phyloP scores from a whole-genome alignment of 257 asterid genomes.

The Nicotiana obtusifolia region DNA sequence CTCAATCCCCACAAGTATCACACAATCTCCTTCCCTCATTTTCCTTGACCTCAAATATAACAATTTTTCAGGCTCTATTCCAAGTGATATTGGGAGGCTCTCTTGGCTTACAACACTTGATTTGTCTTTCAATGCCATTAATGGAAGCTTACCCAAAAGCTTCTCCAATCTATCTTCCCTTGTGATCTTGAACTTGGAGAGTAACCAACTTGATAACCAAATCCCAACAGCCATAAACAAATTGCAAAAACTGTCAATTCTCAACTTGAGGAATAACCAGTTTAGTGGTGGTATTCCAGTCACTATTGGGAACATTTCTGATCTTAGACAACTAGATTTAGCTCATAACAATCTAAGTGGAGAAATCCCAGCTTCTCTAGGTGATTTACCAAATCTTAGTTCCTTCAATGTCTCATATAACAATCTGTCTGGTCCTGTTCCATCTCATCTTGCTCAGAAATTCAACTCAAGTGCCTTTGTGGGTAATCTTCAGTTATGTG shows the following conservation, averaged over 20 bases:
- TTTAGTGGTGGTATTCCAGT: constrained; percentile 46
- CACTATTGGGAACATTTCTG: constrained; percentile 41
- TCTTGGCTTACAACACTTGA: constrained; percentile 44
- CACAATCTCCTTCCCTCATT: constrained; percentile 45
- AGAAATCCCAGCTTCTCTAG: constrained; percentile 61
- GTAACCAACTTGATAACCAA: constrained; percentile 19
- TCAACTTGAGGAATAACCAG: constrained; percentile 47
- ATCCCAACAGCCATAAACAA: constrained; percentile 20
- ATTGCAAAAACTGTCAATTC: constrained; percentile 43
- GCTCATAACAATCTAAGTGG: constrained; percentile 56
- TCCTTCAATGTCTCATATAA: constrained; percentile 77
- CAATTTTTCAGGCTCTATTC: constrained; percentile 56
- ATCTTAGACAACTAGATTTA: constrained; percentile 58
- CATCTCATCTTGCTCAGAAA: constrained; percentile 41
- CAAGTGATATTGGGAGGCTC: constrained; percentile 36
- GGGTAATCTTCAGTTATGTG: constrained; percentile 77
- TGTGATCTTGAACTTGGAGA: constrained; percentile 26
- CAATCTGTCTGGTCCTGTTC: constrained; percentile 76
- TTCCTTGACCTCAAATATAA: constrained; percentile 57
- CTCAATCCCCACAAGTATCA: constrained; percentile 50
- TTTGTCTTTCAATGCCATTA: constrained; percentile 46
- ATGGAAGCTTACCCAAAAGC: constrained; percentile 51
- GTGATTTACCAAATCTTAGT: constrained; percentile 46
- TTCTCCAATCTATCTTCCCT: constrained; percentile 40
- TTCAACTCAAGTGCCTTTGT: constrained; percentile 64